Percentiles rank a stretch among this genome's conserved stretches.
Evolutionary conservation across 345 rosid species (phyloP).

Genomic region (Leavenworthia alabamica): DNA sequence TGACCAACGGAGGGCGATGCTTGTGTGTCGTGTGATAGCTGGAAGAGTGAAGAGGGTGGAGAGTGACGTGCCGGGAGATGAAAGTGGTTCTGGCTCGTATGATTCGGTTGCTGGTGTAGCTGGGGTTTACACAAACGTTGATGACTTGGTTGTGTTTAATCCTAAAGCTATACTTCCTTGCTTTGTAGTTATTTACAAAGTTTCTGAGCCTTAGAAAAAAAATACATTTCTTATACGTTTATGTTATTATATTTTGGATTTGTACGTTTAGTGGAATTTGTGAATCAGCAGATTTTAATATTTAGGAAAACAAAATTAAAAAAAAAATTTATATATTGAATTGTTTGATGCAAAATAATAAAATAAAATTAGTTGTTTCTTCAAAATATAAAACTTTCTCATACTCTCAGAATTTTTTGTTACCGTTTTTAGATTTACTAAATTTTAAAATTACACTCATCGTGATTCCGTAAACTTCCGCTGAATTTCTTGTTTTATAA

Average conservation of each 20-base stretch:
- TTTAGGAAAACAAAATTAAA: neutral
- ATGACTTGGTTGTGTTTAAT: slow-evolving; percentile 62
- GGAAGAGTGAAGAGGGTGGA: slow-evolving; percentile 54
- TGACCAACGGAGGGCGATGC: slow-evolving; percentile 65
- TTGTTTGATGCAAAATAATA: no score
- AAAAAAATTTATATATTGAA: neutral
- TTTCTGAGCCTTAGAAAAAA: slow-evolving; percentile 1
- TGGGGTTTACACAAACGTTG: slow-evolving; percentile 57
- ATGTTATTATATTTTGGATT: neutral
- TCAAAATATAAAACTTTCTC: neutral
- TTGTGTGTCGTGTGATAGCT: slow-evolving; percentile 79
- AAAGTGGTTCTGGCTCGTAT: slow-evolving; percentile 34
- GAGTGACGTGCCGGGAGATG: slow-evolving; percentile 46
- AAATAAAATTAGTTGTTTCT: neutral
- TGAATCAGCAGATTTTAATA: neutral
- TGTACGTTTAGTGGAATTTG: neutral
- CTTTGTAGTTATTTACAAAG: slow-evolving; percentile 68
- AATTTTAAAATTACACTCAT: no score
- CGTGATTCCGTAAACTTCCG: no score
- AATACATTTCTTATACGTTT: neutral
- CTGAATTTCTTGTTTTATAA: no score
- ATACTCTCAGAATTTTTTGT: no score
- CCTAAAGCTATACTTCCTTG: slow-evolving; percentile 78
- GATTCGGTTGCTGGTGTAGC: slow-evolving; percentile 58
- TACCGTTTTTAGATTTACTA: no score